These are phyloP conservation scores for Kalaharituber pfeilii DNA, from an alignment of 2,329 filamentous ascomycete genomes.

Conservation along the genomic window DNA sequence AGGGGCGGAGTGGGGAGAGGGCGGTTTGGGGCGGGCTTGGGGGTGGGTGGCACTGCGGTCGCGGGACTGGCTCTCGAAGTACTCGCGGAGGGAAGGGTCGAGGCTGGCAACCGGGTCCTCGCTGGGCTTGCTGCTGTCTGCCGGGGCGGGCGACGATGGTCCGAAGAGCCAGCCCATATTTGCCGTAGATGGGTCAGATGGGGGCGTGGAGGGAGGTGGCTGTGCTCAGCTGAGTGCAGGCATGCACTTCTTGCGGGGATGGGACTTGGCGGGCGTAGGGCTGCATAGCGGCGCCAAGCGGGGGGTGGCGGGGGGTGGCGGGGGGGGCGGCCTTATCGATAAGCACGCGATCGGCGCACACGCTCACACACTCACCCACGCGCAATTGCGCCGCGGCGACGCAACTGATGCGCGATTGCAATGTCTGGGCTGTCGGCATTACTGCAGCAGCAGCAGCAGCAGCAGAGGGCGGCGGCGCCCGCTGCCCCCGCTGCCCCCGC, in stretches of 20 bases:
- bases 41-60: not conserved
- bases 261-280: too few species aligned
- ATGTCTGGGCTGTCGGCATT: not conserved
- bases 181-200: too few species aligned
- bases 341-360: too few species aligned
- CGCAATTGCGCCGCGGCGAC: too few species aligned
- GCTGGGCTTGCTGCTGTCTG: not conserved
- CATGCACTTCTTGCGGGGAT: too few species aligned
- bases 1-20: conserved; percentile 3
- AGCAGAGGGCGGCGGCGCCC: not conserved
- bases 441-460: not conserved
- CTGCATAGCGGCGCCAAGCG: too few species aligned
- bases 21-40: not conserved
- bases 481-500: not conserved
- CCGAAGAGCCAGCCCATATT: not conserved
- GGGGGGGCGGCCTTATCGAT: too few species aligned
- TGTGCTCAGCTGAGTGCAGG: too few species aligned
- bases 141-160: not conserved
- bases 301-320: too few species aligned
- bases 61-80: not conserved
- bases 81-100: not conserved
- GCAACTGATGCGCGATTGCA: too few species aligned
- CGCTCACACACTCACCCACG: too few species aligned
- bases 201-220: too few species aligned
- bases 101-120: not conserved